Evolutionary conservation across 192 early-diverging fungal species (phyloP).

Genomic region (Mortierella alpina): DNA sequence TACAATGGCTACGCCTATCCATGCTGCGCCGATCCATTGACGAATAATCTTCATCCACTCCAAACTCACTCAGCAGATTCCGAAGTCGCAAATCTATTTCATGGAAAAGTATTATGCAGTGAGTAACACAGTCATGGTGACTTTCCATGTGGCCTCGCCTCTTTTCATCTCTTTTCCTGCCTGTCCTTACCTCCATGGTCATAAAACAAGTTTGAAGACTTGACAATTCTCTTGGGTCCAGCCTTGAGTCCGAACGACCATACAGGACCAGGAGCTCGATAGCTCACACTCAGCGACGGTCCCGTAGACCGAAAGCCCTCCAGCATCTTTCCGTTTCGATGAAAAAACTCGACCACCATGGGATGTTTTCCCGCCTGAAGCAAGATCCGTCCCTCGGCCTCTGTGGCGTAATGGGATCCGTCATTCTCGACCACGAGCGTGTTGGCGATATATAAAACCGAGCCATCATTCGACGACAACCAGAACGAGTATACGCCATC

Average conservation of each 20-base stretch:
- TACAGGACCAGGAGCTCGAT: constrained; percentile 29
- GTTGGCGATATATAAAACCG: constrained; percentile 40
- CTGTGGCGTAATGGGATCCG: constrained; percentile 42
- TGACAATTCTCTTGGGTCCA: constrained; percentile 34
- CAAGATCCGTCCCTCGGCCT: constrained; percentile 39
- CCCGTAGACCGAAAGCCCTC: constrained; percentile 51
- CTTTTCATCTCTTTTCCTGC: background rate
- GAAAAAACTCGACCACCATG: constrained; percentile 49
- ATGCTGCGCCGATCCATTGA: constrained; percentile 9
- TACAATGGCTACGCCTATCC: background rate
- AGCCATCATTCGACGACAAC: constrained; percentile 44
- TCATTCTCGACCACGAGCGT: constrained; percentile 50
- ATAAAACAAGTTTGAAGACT: constrained; percentile 35
- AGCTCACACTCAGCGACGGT: constrained; percentile 34
- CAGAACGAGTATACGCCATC: constrained; percentile 50
- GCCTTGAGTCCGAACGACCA: constrained; percentile 45
- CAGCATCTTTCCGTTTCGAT: constrained; percentile 47
- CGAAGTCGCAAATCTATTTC: constrained; percentile 23
- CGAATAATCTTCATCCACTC: constrained; percentile 15
- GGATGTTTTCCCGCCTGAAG: constrained; percentile 36
- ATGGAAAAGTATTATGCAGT: background rate
- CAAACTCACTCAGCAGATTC: constrained; percentile 28
- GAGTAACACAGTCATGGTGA: background rate
- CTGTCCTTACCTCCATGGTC: constrained; percentile 26
- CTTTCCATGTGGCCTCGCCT: background rate